Evolutionary conservation across 1,139 yeast genomes (phyloP), one percentile per base, ranked within the genome.

Genomic region (Sugiyamaella sp.): DNA sequence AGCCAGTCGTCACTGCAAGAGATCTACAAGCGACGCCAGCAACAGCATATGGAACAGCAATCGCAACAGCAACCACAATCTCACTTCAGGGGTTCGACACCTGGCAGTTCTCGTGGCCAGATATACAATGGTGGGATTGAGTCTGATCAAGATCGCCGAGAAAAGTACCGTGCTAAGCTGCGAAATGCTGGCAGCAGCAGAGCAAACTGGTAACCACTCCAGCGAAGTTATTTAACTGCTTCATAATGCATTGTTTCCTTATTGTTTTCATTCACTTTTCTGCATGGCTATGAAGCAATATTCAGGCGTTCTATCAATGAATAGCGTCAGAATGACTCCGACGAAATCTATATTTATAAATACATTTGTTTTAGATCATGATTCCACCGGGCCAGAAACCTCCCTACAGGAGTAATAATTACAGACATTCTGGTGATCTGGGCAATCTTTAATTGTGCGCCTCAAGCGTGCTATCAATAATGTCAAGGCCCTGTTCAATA

Each of bases 401-500:
- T n/a, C n/a, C n/a, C n/a, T n/a, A n/a, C n/a, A n/a, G n/a, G n/a
- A n/a, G n/a, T n/a, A n/a, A n/a, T n/a, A n/a, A n/a, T n/a, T n/a
- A n/a, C n/a, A n/a, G n/a, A n/a, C n/a, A n/a, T n/a, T n/a, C n/a
- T n/a, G n/a, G n/a, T n/a, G n/a, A n/a, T 42, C 46, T 27, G 46
- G 37, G 46, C 46, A 25, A 37, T 24, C 33, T n/a, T 35, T 43
- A 29, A 24, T 39, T 29, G 17, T 46, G 35, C 10, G 38, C 19
- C 17, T 46, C 22, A 21, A 52, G 48, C 10, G 43, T 16, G 27
- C 74, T 66, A 54, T 79, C 84, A 57, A 93, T 80, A 47, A 89
- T 80, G 16, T 75, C 77, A 54, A 91, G 72, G 21, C 98, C 99
- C 61, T 81, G 80, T 40, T 77, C 76, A 49, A 89, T 81, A 43